Conservation (phyloP, 768 basidiomycete genomes). For the Boletus reticuloceps region DNA sequence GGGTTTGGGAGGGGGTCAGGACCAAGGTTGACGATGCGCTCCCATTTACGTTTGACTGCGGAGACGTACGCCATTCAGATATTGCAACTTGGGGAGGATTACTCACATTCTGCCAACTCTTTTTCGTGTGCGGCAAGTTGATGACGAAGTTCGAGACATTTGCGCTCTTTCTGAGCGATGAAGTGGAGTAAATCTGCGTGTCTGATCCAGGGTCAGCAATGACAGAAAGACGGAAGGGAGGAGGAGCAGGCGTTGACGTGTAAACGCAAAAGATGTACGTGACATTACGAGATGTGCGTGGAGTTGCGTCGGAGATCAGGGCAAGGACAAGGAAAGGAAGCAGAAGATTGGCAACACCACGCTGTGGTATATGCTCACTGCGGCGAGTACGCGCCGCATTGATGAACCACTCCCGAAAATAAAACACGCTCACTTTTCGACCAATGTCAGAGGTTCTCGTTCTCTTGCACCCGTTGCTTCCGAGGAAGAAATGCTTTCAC, state of each 20-base stretch:
- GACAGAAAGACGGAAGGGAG: background rate
- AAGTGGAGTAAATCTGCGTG: constrained; percentile 79
- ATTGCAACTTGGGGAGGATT: background rate
- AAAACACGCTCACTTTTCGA: constrained; percentile 59
- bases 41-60: constrained; percentile 81
- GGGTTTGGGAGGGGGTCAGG: constrained; percentile 8
- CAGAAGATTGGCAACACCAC: background rate
- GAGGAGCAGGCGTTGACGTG: background rate
- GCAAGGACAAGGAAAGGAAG: background rate
- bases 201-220: constrained; percentile 34
- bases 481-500: constrained; percentile 17
- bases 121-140: constrained; percentile 71
- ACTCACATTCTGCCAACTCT: constrained; percentile 63
- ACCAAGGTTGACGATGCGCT: constrained; percentile 68
- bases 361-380: background rate
- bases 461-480: constrained; percentile 12
- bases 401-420: background rate
- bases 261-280: background rate
- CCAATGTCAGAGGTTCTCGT: constrained; percentile 56
- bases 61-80: background rate
- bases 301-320: background rate
- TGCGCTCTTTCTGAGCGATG: constrained; percentile 85
- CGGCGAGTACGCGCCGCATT: background rate
- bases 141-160: constrained; percentile 76
- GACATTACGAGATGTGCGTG: too few species aligned